Base-by-base conservation (phyloP, 345 rosid species). In the Noccaea bulbosa region DNA sequence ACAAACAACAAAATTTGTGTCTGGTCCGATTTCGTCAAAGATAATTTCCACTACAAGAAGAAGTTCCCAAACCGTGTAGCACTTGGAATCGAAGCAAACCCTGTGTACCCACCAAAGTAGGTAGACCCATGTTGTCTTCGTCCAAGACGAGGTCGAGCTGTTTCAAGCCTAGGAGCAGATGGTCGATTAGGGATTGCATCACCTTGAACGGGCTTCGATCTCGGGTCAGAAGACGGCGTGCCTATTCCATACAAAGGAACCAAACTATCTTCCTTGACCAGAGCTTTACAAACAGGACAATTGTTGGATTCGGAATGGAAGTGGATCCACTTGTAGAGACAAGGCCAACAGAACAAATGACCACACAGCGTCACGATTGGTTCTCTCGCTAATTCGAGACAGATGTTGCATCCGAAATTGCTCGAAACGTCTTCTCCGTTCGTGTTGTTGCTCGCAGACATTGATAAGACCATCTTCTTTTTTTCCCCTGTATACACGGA, bases 201-300 rank as follows among this genome's bases (percentile, higher is more conserved):
- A 56, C 86, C 92, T 2, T 87, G 88, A 53, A 75, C 41, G 0
- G 88, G 82, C 73, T 84, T 93, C 0, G 94, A 86, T 67, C 98
- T 81, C 5, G 98, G 98, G 27, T 93, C 97, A 12, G 86, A 47
- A 0, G 91, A 82, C 4, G 88, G 74, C 45, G 91, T 93, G 2
- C 98, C 98, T 75, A 93, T 83, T 71, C 99, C 99, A 77, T 94
- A 94, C 62, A 94, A 81, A 8, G 99, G 99, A 52, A 93, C 93
- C 82, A 93, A 65, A 65, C 85, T 88, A 51, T 87, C 88, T 83
- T 89, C 96, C 78, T 91, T 86, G 11, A 91, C 82, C 1, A 77
- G 7, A 47, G 97, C 90, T 80, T 93, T 91, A 70, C 99, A 93
- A 72, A 93, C 99, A 1, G 96, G 99, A 48, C 97, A 93, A 65